Conservation (phyloP, 1,284 basidiomycete genomes). For the Cryptococcus neoformans region DNA sequence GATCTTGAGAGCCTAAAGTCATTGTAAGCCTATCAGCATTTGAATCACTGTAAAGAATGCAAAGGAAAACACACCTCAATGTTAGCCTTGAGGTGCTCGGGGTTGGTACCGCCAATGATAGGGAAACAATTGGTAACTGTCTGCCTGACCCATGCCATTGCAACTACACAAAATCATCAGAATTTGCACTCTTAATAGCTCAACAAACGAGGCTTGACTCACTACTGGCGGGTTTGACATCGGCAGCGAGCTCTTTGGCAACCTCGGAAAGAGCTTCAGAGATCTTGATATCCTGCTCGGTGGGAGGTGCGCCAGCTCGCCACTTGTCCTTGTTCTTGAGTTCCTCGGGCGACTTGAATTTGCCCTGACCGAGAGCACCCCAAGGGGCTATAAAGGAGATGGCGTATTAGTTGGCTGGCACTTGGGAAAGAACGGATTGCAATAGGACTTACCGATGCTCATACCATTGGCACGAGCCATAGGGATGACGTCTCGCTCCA, state of each 20-base stretch:
- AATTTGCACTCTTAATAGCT: background rate
- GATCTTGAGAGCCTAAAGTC: conserved; percentile 38
- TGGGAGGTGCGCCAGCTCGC: conserved; percentile 19
- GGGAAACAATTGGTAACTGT: conserved; percentile 40
- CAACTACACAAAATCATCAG: conserved; percentile 17
- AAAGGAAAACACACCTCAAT: conserved; percentile 27
- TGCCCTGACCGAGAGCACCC: conserved; percentile 24
- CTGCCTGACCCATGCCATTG: conserved; percentile 32
- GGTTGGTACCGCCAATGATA: conserved; percentile 47
- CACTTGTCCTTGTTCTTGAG: conserved; percentile 19
- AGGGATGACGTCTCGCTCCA: conserved; percentile 62
- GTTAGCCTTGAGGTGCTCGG: conserved; percentile 38
- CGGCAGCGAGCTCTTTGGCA: conserved; percentile 50
- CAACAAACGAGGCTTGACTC: conserved; percentile 5
- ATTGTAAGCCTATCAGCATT: background rate
- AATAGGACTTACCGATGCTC: background rate
- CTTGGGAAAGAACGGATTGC: background rate
- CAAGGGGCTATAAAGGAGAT: conserved; percentile 8
- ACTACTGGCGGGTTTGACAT: conserved; percentile 35
- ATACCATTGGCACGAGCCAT: conserved; percentile 52
- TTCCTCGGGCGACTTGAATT: conserved; percentile 4
- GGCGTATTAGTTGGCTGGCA: background rate
- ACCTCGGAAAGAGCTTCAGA: conserved; percentile 41
- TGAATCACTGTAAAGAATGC: background rate
- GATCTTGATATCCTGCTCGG: conserved; percentile 26